These are phyloP conservation scores for Rhodotorula sp. DNA, from an alignment of 1,284 basidiomycete species.

Conservation along the genomic window DNA sequence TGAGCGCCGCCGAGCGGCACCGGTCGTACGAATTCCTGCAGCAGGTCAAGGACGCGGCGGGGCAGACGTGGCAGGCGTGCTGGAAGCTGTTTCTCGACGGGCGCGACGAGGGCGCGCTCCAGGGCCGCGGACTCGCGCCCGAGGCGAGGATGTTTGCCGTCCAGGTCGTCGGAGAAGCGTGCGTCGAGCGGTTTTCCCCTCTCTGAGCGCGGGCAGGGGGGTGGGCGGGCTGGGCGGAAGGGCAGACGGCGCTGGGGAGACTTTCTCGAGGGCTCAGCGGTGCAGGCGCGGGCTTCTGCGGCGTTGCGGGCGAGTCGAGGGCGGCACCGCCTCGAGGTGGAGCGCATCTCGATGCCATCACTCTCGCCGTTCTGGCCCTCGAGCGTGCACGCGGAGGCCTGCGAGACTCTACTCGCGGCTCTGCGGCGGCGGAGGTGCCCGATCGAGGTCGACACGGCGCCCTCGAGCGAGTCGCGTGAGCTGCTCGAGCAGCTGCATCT, in stretches of 20 bases:
- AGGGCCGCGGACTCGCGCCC: conserved; percentile 61
- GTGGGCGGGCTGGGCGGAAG: too few species aligned
- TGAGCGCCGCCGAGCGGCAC: conserved; percentile 28
- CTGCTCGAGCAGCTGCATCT: neutral
- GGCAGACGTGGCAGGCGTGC: conserved; percentile 74
- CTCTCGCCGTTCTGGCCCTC: too few species aligned
- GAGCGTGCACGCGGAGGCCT: too few species aligned
- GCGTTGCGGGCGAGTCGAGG: too few species aligned
- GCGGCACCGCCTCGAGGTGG: too few species aligned
- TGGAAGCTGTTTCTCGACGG: conserved; percentile 70
- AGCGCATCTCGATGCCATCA: too few species aligned
- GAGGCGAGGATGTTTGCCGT: conserved; percentile 82
- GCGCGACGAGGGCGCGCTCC: conserved; percentile 52
- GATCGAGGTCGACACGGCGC: too few species aligned
- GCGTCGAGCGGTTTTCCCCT: conserved; percentile 50
- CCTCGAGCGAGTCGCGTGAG: neutral
- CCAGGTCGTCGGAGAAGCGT: conserved; percentile 81
- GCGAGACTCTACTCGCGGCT: too few species aligned
- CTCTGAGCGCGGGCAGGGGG: neutral
- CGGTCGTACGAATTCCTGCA: conserved; percentile 78
- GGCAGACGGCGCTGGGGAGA: neutral
- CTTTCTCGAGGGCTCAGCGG: too few species aligned
- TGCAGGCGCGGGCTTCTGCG: too few species aligned
- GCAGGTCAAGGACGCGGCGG: conserved; percentile 69
- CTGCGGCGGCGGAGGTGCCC: too few species aligned